Evolutionary conservation across 2,329 filamentous ascomycete species (phyloP).

Genomic region (Phoma sp.): DNA sequence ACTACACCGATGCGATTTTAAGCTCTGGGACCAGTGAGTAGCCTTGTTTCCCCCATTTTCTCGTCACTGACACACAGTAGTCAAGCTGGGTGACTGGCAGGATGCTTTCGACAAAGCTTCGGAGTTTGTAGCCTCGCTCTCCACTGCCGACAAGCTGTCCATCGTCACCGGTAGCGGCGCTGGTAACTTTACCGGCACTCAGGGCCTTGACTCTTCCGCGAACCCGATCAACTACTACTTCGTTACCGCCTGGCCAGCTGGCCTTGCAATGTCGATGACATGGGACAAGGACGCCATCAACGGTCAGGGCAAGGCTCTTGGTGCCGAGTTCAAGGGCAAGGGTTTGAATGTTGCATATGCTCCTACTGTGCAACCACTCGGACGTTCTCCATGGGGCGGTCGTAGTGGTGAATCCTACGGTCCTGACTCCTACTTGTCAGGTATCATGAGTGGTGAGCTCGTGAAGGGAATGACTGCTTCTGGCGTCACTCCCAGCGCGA

Average conservation of each 20-base stretch:
- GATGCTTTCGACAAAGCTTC: conserved; percentile 40
- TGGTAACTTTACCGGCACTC: conserved; percentile 13
- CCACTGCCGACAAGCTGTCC: conserved; percentile 49
- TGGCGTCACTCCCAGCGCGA: conserved; percentile 59
- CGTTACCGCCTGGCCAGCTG: conserved; percentile 38
- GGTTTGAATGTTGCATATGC: conserved; percentile 32
- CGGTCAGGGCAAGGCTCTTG: conserved; percentile 17
- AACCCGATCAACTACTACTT: conserved; percentile 20
- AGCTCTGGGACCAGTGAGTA: conserved; percentile 13
- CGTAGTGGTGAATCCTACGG: conserved; percentile 31
- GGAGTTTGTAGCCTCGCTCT: conserved; percentile 45
- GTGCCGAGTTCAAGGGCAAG: conserved; percentile 30
- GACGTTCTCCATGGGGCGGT: conserved; percentile 31
- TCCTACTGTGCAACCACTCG: conserved; percentile 34
- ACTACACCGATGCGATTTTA: conserved; percentile 11
- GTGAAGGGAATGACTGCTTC: conserved; percentile 16
- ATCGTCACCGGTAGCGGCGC: conserved; percentile 31
- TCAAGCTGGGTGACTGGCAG: conserved; percentile 23
- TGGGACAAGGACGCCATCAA: conserved; percentile 29
- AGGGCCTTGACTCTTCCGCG: conserved; percentile 12
- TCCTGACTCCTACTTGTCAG: conserved; percentile 27
- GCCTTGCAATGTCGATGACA: conserved; percentile 31
- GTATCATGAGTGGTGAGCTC: conserved; percentile 15
- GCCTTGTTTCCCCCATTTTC: too few relatives aligned
- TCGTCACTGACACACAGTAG: not conserved